A percentile compares a stretch with the other conserved stretches of the same genome.
These are phyloP conservation scores for Curvularia eragrostidis DNA, from an alignment of 2,329 filamentous ascomycete species.

Conservation along the genomic window DNA sequence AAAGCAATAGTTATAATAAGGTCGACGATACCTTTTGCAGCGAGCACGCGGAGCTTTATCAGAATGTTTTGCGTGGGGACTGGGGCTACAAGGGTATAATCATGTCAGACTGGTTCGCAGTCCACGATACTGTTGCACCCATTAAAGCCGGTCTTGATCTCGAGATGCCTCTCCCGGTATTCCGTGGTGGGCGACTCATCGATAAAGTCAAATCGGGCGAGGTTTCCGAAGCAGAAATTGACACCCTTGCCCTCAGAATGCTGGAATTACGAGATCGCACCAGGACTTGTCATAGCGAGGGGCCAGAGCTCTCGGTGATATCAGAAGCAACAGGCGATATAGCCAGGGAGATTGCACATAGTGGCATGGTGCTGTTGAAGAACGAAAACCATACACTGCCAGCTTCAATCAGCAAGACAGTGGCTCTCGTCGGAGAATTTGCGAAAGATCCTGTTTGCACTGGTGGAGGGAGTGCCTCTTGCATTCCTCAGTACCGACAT, in stretches of 20 bases:
- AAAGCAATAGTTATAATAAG: neutral
- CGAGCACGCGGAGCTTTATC: slow-evolving; percentile 44
- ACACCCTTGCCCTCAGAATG: neutral
- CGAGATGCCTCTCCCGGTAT: slow-evolving; percentile 39
- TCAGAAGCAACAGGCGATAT: neutral
- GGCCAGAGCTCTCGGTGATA: neutral
- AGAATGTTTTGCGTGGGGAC: slow-evolving; percentile 52
- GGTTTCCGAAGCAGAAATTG: slow-evolving; percentile 51
- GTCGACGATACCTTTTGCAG: neutral
- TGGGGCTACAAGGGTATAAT: slow-evolving; percentile 55
- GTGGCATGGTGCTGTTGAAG: neutral
- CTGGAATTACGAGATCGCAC: neutral
- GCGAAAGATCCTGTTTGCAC: neutral
- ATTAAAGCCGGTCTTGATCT: slow-evolving; percentile 34
- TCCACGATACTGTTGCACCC: neutral
- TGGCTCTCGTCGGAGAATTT: neutral
- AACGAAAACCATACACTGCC: neutral
- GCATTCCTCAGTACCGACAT: neutral
- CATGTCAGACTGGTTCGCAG: slow-evolving; percentile 34
- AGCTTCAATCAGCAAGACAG: too few relatives aligned
- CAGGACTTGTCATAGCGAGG: neutral
- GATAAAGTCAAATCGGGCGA: slow-evolving; percentile 3
- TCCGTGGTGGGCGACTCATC: slow-evolving; percentile 1
- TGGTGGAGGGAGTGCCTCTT: slow-evolving; percentile 1
- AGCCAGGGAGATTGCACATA: neutral